phyloP scores from a whole-genome alignment of 1,284 basidiomycete genomes.

The Fomitopsis palustris region DNA sequence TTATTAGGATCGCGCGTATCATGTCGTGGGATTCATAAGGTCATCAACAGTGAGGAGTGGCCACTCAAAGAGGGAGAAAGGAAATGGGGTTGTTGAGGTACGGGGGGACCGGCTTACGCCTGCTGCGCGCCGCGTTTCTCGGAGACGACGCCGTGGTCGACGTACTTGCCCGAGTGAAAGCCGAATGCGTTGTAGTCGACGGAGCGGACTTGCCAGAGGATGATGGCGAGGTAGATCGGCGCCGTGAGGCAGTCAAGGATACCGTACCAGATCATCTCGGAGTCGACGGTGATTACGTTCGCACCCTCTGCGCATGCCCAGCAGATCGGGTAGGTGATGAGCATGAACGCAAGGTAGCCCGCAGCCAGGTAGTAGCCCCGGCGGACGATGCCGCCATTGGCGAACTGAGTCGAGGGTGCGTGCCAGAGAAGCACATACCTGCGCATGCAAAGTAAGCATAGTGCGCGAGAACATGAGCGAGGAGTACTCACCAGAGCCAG shows the following conservation, averaged over 20 bases:
- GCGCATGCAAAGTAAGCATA: not conserved
- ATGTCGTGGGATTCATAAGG: not conserved
- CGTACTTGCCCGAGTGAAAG: constrained; percentile 22
- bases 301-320: constrained; percentile 45
- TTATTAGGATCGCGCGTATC: not conserved
- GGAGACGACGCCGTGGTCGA: constrained; percentile 4
- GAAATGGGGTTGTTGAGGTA: not conserved
- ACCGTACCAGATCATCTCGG: constrained; percentile 53
- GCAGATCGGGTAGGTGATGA: constrained; percentile 46
- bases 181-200: constrained; percentile 23
- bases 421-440: constrained; percentile 29
- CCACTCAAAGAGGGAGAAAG: not conserved
- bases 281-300: constrained; percentile 38
- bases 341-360: constrained; percentile 42
- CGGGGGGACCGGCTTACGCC: not conserved
- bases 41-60: not conserved
- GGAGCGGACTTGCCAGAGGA: constrained; percentile 22
- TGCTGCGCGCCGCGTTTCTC: constrained; percentile 1
- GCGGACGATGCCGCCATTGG: constrained; percentile 31
- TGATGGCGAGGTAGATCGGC: constrained; percentile 37
- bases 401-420: constrained; percentile 28
- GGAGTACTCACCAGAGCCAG: constrained; percentile 40
- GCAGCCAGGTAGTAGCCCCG: constrained; percentile 38
- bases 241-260: constrained; percentile 53
- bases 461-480: constrained; percentile 21